Evolutionary conservation across 768 basidiomycete genomes (phyloP), one percentile per base, ranked within the genome.

Genomic region (Phylloporus rhodoxanthus): DNA sequence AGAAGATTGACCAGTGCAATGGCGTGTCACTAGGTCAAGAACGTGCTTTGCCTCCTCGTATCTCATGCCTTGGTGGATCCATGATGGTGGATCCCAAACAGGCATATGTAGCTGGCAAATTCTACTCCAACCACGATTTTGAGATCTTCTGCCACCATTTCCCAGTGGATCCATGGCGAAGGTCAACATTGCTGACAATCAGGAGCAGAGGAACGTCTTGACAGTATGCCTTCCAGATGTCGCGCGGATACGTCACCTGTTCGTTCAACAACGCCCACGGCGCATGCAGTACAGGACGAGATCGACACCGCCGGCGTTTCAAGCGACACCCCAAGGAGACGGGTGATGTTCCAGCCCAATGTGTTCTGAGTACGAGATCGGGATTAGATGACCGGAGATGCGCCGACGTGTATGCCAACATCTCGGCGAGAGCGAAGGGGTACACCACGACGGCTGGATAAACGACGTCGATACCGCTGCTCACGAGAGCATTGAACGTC

Each of bases 261-360:
- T 64, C 56, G 32, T 58, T 63, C 23, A 58, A 66, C 55, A 72
- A 54, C 36, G 57, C 1, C 71, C 67, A 5, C 62, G 67, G 8
- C 67, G 63, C 54, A 74, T 66, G 55, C 67, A 67, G 46, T 66
- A 72, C 23, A 73, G 46, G 19, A 74, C 63, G 17, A 74, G 59
- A 52, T 57, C 20, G 23, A 25, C 46, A 9, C 52, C 55, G 11
- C 58, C 60, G 17, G 33, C 36, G 53, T 45, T 49, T 53, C 47
- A 61, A 19, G n/a, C 40, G 41, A 39, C 32, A 17, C 43, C 9
- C 53, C 36, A 55, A 44, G 58, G 55, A 8, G 56, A 43, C 5
- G 61, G 53, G 21, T 30, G 43, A 13, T 49, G 40, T 15, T 63
- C 60, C 45, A 61, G 14, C 37, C 61, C 61, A 5, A 57, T 2